Base-by-base conservation (phyloP, 768 basidiomycete species). In the Punctularia strigosozonata region DNA sequence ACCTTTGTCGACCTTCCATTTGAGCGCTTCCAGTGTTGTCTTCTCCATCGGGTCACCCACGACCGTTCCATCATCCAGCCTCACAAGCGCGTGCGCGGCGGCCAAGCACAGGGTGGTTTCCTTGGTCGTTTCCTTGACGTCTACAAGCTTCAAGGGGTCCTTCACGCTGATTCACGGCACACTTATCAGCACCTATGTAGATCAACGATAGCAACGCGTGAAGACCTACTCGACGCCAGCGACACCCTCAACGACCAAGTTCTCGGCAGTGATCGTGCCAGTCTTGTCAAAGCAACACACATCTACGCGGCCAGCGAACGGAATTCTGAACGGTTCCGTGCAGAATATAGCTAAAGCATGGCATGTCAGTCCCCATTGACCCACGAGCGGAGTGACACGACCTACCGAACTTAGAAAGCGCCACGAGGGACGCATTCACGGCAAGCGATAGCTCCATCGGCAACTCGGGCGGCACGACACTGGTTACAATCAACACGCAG, bases 41-140 rank as follows among this genome's bases (percentile, higher is more conserved):
- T 92, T 91, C 61, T 99, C 95, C 95, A 99, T 99, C 0, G 95
- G 95, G 55, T 99, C 95, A 3, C 95, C 95, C 31, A 98, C 92
- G 25, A 92, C 64, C 1, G 80, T 81, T 6, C 89, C 94, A 49
- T 98, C 94, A 49, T 99, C 94, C 19, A 99, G 69, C 34, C 84
- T 71, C 26, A 98, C 95, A 8, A 99, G 66, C 0, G 95, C 94
- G 51, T 99, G 95, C 1, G 95, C 92, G 6, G 91, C 79, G 17
- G 94, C 94, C 18, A 99, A 77, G 46, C 88, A 86, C 1, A 83
- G 63, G 4, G 78, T 87, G 0, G 95, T 97, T 46, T 88, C 80
- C 36, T 74, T 68, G 1, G 72, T 64, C 4, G 81, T 73, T 40
- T 84, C 74, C 49, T 79, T 83, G 38, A 98, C 84, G 31, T 85